Base-by-base conservation (phyloP, 2,329 filamentous ascomycete species). In the Hirsutella thompsonii region DNA sequence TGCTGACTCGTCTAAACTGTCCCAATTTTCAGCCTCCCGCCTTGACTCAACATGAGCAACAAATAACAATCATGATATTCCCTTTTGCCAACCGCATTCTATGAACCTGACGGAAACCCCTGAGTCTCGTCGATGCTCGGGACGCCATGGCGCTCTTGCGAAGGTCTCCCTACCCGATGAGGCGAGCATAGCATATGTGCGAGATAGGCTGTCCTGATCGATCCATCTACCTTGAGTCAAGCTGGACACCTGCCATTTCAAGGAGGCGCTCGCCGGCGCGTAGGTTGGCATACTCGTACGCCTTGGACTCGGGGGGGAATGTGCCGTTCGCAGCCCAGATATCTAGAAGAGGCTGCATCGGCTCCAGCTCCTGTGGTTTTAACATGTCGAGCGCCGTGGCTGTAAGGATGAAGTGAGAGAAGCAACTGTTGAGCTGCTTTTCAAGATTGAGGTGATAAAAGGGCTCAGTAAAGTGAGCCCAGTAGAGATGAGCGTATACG, bases 401-500 rank as follows among this genome's bases (percentile, higher is more conserved):
- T 4, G 85, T 86, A 19, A 86, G 74, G 47, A 89, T 73, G 51
- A 90, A 92, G 65, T 90, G 84, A 36, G 83, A 84, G 60, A 92
- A 92, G 62, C 83, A 88, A 60, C 83, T 88, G 69, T 92, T 92
- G 46, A 90, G 72, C 52, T 86, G 81, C 58, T 88, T 83, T 60
- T 83, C 80, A 9, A 83, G 67, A 64, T 84, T 87, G 49, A 90
- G 72, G 59, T 89, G 81, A 64, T 87, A 90, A 62, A 88, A 87
- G 5, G 83, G 83, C 50, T 87, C 83, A 45, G 80, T 68, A 62
- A 86, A 98, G 63, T 98, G 92, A 43, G 89, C 86, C 75, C 94
- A 95, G 70, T 98, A 98, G 46, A 98, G 79, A 63, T 98, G 92
- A 37, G 92, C 83, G 57, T 98, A 98, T 52, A 95, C 90, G 44